phyloP scores from a whole-genome alignment of 2,329 filamentous ascomycete genomes.

The Alternaria gaisen region DNA sequence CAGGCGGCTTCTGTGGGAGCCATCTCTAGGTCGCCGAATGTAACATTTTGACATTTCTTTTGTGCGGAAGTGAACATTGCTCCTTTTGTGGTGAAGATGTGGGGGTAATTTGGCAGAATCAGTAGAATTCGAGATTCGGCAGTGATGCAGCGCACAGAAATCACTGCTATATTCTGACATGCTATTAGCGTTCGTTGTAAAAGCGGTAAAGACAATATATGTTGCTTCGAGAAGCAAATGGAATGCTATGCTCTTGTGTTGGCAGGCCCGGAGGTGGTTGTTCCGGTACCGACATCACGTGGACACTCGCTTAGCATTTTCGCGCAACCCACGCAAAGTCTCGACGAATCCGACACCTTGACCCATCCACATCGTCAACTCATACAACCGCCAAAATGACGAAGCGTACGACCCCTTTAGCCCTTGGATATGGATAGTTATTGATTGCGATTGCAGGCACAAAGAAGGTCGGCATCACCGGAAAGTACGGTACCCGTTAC shows the following conservation, averaged over 20 bases:
- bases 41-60: background rate
- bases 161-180: background rate
- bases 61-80: background rate
- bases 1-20: background rate
- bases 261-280: conserved; percentile 12
- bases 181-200: background rate
- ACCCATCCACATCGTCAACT: conserved; percentile 29
- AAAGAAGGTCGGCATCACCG: conserved; percentile 90
- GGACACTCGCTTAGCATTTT: conserved; percentile 17
- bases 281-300: conserved; percentile 15
- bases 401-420: conserved; percentile 43
- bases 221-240: background rate
- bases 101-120: background rate
- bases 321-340: conserved; percentile 10
- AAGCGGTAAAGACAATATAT: background rate
- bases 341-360: conserved; percentile 21
- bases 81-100: background rate
- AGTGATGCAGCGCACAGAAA: background rate
- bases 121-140: background rate
- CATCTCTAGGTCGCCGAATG: background rate
- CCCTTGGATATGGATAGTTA: conserved; percentile 15
- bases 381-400: conserved; percentile 64
- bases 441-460: conserved; percentile 39
- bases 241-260: conserved; percentile 1
- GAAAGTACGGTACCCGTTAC: conserved; percentile 96